A percentile compares a stretch with the other conserved stretches of the same genome.
These are phyloP conservation scores for Rossbeevera mucosa DNA, from an alignment of 768 basidiomycete species.

Conservation along the genomic window DNA sequence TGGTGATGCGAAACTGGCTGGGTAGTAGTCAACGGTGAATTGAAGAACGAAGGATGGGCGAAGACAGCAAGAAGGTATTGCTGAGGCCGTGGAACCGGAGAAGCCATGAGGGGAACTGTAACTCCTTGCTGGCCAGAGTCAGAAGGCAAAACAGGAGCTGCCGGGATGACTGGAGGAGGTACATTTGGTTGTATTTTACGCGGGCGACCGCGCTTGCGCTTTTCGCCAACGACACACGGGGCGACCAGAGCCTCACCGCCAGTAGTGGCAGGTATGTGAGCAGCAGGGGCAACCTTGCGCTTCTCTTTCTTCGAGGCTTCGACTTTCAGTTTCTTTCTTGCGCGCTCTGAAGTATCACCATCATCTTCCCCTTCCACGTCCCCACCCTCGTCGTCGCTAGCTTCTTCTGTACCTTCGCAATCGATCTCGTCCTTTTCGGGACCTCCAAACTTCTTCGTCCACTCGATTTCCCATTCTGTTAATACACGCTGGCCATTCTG, in stretches of 20 bases:
- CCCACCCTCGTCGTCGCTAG: slow-evolving; percentile 41
- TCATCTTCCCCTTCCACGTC: slow-evolving; percentile 39
- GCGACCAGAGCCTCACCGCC: slow-evolving; percentile 25
- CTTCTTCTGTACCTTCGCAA: slow-evolving; percentile 36
- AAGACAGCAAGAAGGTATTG: slow-evolving; percentile 82
- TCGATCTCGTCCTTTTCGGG: slow-evolving; percentile 72
- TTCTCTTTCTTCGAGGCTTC: slow-evolving; percentile 42
- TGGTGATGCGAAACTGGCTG: slow-evolving; percentile 34
- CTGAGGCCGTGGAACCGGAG: slow-evolving; percentile 26
- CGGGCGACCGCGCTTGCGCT: slow-evolving; percentile 80
- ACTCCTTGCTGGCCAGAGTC: slow-evolving; percentile 16
- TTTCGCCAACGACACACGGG: slow-evolving; percentile 48
- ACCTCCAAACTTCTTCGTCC: slow-evolving; percentile 70
- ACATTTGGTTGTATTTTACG: slow-evolving; percentile 60
- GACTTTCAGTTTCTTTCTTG: slow-evolving; percentile 61
- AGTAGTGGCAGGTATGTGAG: slow-evolving; percentile 18
- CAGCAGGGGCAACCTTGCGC: slow-evolving; percentile 31
- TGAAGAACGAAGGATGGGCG: slow-evolving; percentile 83
- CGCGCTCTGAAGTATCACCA: slow-evolving; percentile 39
- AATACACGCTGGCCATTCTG: slow-evolving; percentile 71
- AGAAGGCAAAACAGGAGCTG: slow-evolving; percentile 16
- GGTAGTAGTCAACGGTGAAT: slow-evolving; percentile 55
- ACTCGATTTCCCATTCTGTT: slow-evolving; percentile 72
- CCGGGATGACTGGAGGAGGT: slow-evolving; percentile 30
- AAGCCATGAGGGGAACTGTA: slow-evolving; percentile 5